Evolutionary conservation across 345 rosid species (phyloP), one percentile per base, ranked within the genome.

Genomic region (Euphorbia peplus): DNA sequence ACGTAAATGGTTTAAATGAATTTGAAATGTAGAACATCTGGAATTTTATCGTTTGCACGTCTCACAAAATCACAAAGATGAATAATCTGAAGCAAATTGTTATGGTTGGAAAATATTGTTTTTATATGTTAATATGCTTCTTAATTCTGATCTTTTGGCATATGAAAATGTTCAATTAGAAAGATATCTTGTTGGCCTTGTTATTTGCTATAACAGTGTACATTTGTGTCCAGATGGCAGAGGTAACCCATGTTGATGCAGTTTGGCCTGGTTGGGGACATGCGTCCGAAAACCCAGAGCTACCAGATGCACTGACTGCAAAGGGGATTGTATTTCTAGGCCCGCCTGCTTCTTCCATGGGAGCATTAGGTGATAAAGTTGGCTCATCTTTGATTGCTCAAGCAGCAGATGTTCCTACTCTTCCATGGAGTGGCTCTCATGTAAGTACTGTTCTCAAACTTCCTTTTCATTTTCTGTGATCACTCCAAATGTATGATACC

Each of bases 211-310:
- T 21, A 19, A 41, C 41, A 61, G 70, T 35, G 19, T 22, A 64
- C 52, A 65, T 70, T 63, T 41, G 47, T 78, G 60, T 39, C 64
- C 80, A 95, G 99, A 92, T 92, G 97, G 99, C 98, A 41, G 99
- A 95, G 77, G 85, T 87, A 75, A 95, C 99, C 21, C 92, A 63
- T 71, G 99, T 95, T 66, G 99, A 95, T 83, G 99, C 99, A 11
- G 97, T 95, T 75, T 95, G 99, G 99, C 99, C 99, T 80, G 99
- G 99, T 64, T 95, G 99, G 98, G 99, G 98, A 55, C 99, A 95
- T 84, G 99, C 99, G 52, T 95, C 99, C 12, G 99, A 92, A 83
- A 95, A 86, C 76, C 99, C 99, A 44, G 99, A 92, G 78, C 83
- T 95, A 48, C 98, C 98, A 5, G 98, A 95, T 77, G 98, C 97